Base-by-base conservation (phyloP, 1,139 yeast genomes). In the Diutina catenulata region DNA sequence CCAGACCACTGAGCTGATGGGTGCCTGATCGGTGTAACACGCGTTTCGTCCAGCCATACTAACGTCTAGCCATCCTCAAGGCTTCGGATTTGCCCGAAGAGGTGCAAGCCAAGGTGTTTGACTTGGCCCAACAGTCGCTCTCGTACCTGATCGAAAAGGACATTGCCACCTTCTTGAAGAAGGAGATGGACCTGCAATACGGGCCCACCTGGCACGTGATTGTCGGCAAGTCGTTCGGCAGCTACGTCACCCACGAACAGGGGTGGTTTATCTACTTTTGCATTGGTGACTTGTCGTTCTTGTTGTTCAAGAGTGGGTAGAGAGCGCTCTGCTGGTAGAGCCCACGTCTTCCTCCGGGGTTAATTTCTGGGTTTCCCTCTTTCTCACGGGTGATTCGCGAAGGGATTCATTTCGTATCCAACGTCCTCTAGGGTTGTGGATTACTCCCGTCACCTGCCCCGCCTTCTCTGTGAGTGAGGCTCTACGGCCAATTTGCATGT, bases 161-260 rank as follows among this genome's bases (percentile, higher is more conserved):
- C 45, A 69, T 86, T 36, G 96, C 98, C 13, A 77, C 86, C 0
- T 70, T 64, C 45, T 64, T 88, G 46, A 91, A 91, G 62, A 83
- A 82, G 52, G 86, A 80, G 48, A 60, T 71, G 55, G 69, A 73
- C 45, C 62, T 60, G 38, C 49, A 60, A 42, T 80, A 70, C 49
- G 95, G 95, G 1, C 74, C 81, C 35, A 77, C 94, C 19, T 91
- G 98, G 98, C 97, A 91, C 56, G 93, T 87, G 23, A 76, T 91
- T 42, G 96, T 87, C 39, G 99, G 98, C 23, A 77, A 79, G 56
- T 82, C 82, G 51, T 91, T 91, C 59, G 97, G 97, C 4, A 78
- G 93, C 39, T 87, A 81, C 53, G 95, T 93, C 20, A 84, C 97
- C 15, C 98, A 93, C 53, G 88, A 74, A 50, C 72, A 81, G 44